These are phyloP conservation scores for Gossypium anomalum DNA, from an alignment of 345 rosid species.

Conservation along the genomic window DNA sequence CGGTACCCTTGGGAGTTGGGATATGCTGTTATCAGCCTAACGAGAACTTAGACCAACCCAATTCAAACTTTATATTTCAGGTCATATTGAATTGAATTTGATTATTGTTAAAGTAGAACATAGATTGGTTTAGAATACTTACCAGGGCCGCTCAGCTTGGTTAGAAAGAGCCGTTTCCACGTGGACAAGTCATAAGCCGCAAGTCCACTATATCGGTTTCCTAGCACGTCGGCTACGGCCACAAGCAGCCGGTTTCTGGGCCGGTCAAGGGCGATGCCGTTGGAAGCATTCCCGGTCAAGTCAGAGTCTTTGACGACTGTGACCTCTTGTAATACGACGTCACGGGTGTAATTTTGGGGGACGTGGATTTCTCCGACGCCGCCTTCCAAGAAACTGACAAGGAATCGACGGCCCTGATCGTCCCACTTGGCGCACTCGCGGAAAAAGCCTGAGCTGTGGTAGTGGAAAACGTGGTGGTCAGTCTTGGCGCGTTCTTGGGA, in stretches of 20 bases:
- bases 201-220: constrained; percentile 52
- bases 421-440: constrained; percentile 97
- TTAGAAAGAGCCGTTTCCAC: constrained; percentile 69
- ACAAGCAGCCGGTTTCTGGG: constrained; percentile 70
- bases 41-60: too few relatives aligned
- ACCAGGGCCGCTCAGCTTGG: constrained; percentile 57
- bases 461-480: constrained; percentile 59
- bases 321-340: constrained; percentile 43
- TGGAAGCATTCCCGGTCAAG: constrained; percentile 62
- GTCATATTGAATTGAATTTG: background rate
- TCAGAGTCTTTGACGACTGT: constrained; percentile 59
- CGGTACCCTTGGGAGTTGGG: too few relatives aligned
- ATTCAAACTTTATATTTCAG: background rate
- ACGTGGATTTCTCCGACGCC: constrained; percentile 65
- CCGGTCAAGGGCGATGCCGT: constrained; percentile 59
- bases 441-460: constrained; percentile 64
- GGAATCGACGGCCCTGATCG: constrained; percentile 52
- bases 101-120: background rate
- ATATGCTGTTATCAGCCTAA: too few relatives aligned
- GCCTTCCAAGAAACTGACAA: constrained; percentile 75
- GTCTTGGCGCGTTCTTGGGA: constrained; percentile 51
- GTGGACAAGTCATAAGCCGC: constrained; percentile 87
- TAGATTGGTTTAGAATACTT: constrained; percentile 15
- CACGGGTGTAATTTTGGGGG: constrained; percentile 29
- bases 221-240: constrained; percentile 51